Percentiles rank a stretch among this genome's conserved stretches.
Conservation (phyloP, 805 yeast species). For the Kluyveromyces wickerhamii region DNA sequence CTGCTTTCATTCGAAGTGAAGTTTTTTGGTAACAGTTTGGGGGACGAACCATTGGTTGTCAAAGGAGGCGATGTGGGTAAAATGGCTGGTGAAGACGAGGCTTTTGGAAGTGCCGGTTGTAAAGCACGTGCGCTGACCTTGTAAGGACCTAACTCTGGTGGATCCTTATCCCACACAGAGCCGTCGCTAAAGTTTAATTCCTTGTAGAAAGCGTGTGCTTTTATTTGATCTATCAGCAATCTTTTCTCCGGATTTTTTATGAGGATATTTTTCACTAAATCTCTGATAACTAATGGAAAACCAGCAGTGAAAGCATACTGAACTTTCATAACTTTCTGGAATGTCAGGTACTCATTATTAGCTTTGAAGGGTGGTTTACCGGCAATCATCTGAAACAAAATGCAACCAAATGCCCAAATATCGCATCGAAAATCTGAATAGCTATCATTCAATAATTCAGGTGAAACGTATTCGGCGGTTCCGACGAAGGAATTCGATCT, state of each 20-base stretch:
- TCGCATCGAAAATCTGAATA: constrained; percentile 88
- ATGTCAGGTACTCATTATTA: constrained; percentile 70
- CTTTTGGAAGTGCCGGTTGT: constrained; percentile 34
- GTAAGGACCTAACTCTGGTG: constrained; percentile 65
- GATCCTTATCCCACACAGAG: constrained; percentile 48
- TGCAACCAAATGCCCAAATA: constrained; percentile 99
- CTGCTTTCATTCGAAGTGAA: neutral
- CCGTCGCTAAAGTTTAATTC: constrained; percentile 48
- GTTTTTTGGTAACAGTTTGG: constrained; percentile 1
- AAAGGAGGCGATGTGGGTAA: neutral
- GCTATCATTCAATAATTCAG: constrained; percentile 68
- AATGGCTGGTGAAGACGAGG: constrained; percentile 14
- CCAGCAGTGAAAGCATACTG: constrained; percentile 84
- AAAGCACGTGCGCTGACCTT: constrained; percentile 69
- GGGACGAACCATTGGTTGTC: neutral
- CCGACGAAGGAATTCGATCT: constrained; percentile 79
- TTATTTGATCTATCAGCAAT: constrained; percentile 46
- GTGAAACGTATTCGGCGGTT: constrained; percentile 78
- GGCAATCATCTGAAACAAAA: constrained; percentile 89
- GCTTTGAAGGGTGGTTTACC: constrained; percentile 88
- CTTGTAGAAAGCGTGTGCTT: constrained; percentile 56
- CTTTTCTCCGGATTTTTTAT: constrained; percentile 59
- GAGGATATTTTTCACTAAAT: constrained; percentile 61
- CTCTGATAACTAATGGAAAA: constrained; percentile 65
- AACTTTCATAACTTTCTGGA: constrained; percentile 71